Evolutionary conservation across 768 basidiomycete genomes (phyloP), one percentile per base, ranked within the genome.

Genomic region (Tubosaeta sp.): DNA sequence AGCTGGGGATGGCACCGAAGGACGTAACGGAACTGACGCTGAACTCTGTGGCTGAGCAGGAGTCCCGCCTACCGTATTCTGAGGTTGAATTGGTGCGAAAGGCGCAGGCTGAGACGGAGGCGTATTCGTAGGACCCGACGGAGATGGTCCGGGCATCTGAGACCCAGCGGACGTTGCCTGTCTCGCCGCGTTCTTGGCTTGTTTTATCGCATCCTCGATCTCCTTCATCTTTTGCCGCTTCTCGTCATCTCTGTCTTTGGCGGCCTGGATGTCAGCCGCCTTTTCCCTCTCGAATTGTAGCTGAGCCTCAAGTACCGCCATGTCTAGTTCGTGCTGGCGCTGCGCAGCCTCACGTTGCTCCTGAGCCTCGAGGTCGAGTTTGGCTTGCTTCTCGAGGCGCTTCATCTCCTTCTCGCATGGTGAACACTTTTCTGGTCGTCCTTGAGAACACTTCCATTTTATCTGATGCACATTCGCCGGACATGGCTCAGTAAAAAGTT

Each of bases 391-490:
- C 43, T 76, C 75, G 0, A 71, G 74, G 6, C 62, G 52, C 52
- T 69, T 71, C 3, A 46, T 59, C 30, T 73, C 75, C 27, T 71
- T 68, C n/a, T 80, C 75, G 62, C 84, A 86, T 22, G 68, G 59
- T 9, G 31, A 24, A 57, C 84, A 86, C 1, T 59, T 57, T 0
- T 63, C 47, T 2, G 75, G 74, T 1, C 54, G 57, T 0, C 55
- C 62, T 44, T 77, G 53, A 38, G 68, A 61, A 49, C 84, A 87
- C 54, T 69, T 69, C 67, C 73, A 78, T 0, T 56, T 56, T 35
- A 67, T 61, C 6, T 52, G 52, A 52, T 87, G 86, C 0, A 71
- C 71, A 2, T 70, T 68, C 0, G 69, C 61, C 1, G 59, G 47
- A 59, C 85, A 87, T 29, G 65, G 69, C 1, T 44, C 55, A 0